Evolutionary conservation across 73 alveolate species (phyloP), one percentile per base, ranked within the genome.

Genomic region (Paramecium biaurelia): DNA sequence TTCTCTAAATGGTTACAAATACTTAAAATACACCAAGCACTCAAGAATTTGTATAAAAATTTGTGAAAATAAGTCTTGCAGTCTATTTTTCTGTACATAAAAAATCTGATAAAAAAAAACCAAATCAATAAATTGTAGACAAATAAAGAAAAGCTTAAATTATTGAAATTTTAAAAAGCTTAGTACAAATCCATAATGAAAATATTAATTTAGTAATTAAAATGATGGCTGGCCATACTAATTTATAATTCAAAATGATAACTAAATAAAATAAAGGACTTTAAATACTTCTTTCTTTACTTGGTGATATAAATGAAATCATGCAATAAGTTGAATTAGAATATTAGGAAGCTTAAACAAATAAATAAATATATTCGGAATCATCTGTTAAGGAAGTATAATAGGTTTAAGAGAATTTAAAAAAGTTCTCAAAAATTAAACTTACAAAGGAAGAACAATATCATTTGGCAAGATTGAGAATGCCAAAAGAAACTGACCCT

Each of bases 401-500:
- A 74, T 11, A 74, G 8, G 87, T 74, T 11, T 74, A 74, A 24
- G 47, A 59, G 2, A 32, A 28, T 9, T 74, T 74, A 37, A 74
- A 74, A 41, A 74, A 74, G n/a, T 74, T 32, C 24, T 35, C 87
- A 0, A 74, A 74, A 74, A 32, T 74, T 35, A 74, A 74, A 74
- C 38, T 74, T 12, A 74, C 87, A 2, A 74, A 74, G n/a, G 87
- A 74, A 32, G 87, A 74, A 74, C 24, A 74, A 34, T 74, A 74
- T 74, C 87, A 74, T 74, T 18, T 74, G 12, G 87, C 87, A 9
- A 74, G 67, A n/a, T 74, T 74, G 42, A 74, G 87, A 74, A 74
- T 74, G 57, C 56, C 56, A 14, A 74, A 38, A 35, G 59, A 74
- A 35, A 43, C 87, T 12, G 87, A 74, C 10, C 87, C 87, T 5